Conservation (phyloP, 805 yeast species). For the Isabelozyma gotoi region DNA sequence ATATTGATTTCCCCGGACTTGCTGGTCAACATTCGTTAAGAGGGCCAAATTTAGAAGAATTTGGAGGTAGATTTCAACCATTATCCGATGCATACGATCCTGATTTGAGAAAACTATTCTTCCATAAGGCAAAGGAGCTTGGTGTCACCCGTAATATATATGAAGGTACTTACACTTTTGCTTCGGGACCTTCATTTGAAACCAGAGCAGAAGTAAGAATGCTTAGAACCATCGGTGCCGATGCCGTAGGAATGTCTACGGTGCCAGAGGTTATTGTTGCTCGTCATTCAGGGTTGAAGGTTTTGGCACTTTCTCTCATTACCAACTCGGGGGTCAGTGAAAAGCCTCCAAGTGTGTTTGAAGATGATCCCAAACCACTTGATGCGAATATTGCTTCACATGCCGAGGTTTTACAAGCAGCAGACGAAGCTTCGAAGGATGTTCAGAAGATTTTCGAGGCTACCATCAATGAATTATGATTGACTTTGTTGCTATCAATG, state of each 20-base stretch:
- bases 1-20: constrained; percentile 86
- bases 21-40: constrained; percentile 84
- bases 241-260: constrained; percentile 96
- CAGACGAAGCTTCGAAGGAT: constrained; percentile 76
- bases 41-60: constrained; percentile 77
- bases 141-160: constrained; percentile 61
- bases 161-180: constrained; percentile 86
- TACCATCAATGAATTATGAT: constrained; percentile 47
- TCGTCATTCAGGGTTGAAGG: constrained; percentile 80
- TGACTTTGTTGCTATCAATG: not conserved
- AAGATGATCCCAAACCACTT: constrained; percentile 49
- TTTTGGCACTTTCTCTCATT: constrained; percentile 80
- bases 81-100: constrained; percentile 87
- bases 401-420: constrained; percentile 85
- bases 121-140: constrained; percentile 48
- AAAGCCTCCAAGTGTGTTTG: constrained; percentile 66
- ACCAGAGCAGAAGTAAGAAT: constrained; percentile 87
- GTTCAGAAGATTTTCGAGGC: constrained; percentile 69
- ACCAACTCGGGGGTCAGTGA: constrained; percentile 80
- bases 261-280: constrained; percentile 96
- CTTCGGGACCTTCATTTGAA: constrained; percentile 93
- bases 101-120: constrained; percentile 62
- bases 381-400: constrained; percentile 84
- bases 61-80: constrained; percentile 88
- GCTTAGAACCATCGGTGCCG: constrained; percentile 74